Evolutionary conservation across 139 green algal genomes (phyloP).

Genomic region (Chlamydomonas sphaeroides): DNA sequence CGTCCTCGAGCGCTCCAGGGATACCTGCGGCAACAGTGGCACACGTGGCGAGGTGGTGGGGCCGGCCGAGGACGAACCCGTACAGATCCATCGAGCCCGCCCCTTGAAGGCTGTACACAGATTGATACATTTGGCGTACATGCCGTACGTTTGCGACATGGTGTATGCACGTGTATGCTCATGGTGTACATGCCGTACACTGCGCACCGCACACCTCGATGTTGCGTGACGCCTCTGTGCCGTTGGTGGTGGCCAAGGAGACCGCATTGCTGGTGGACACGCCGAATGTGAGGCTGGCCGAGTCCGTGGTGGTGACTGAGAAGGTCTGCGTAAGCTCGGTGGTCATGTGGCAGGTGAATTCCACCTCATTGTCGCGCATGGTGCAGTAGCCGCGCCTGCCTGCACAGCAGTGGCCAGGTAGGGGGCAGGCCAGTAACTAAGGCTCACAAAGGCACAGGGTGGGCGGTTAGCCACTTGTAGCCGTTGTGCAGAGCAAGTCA

Average conservation of each 20-base stretch:
- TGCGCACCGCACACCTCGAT: background rate
- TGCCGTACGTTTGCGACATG: no score
- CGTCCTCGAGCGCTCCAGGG: background rate
- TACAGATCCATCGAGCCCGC: no score
- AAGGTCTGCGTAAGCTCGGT: background rate
- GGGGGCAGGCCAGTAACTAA: no score
- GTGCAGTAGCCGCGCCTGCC: background rate
- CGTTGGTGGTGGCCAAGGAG: background rate
- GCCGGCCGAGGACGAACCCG: no score
- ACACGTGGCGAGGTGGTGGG: no score
- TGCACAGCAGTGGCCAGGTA: no score
- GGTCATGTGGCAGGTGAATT: background rate
- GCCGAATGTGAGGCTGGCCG: background rate
- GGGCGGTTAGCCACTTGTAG: no score
- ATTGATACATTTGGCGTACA: no score
- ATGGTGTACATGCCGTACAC: background rate
- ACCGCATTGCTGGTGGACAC: background rate
- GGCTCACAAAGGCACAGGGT: no score
- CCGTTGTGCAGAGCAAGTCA: no score
- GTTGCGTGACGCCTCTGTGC: background rate
- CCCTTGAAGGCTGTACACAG: no score
- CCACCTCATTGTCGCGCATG: background rate
- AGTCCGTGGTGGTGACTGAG: background rate
- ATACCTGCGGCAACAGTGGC: background rate
- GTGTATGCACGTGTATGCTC: background rate